Evolutionary conservation across 192 early-diverging fungal genomes (phyloP), one percentile per base, ranked within the genome.

Genomic region (Coemansia sp.): DNA sequence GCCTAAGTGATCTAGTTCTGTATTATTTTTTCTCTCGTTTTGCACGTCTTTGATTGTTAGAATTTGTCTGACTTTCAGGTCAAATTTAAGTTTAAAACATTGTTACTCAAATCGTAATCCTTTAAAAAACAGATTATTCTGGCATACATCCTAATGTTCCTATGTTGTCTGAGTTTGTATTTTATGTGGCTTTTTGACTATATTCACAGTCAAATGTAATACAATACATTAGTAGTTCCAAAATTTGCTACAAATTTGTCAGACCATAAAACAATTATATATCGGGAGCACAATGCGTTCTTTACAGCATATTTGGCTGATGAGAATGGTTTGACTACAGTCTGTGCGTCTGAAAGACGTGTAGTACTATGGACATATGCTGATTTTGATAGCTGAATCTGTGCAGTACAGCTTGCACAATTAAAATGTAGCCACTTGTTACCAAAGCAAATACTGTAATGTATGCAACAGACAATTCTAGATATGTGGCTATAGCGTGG

Each of bases 1-100:
- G 75, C 66, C 25, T 77, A 68, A 53, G 19, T 22, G 54, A 17
- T 3, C 39, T 46, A 46, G 39, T 17, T 46, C 14, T 14, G 39
- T 46, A 46, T 46, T 46, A 17, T 46, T 46, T 17, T 36, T 4
- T 17, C n/a, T n/a, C n/a, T n/a, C n/a, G 17, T 46, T 46, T 46
- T 46, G 11, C 39, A 46, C 17, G 39, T 46, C 17, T 46, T 10
- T 46, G 9, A 46, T 46, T 17, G 39, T 46, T 14, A 46, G 39
- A 46, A 17, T 14, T 46, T 46, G 39, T 0, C 39, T 46, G 11
- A 17, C 39, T 46, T 46, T 46, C 39, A 46, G 17, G 14, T 46
- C 2, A 46, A 46, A 3, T 46, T 46, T 46, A 17, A 46, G 3
- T 27, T 46, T 46, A 46, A 6, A 14, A 17, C 39, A 17, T 46